phyloP scores from a whole-genome alignment of 2,329 filamentous ascomycete species.

The Coniochaeta hoffmannii region DNA sequence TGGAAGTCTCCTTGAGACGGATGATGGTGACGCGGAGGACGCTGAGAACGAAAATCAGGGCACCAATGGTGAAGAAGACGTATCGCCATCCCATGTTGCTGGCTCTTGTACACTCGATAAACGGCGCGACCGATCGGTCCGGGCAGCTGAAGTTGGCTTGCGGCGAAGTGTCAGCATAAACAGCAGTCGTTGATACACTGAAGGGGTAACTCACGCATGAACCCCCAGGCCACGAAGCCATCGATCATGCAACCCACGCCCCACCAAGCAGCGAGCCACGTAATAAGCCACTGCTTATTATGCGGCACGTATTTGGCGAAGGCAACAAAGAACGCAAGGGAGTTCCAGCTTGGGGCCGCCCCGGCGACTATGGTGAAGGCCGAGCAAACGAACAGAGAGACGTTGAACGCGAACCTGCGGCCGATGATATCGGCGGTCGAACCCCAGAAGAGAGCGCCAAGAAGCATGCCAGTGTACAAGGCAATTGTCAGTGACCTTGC shows the following conservation, averaged over 20 bases:
- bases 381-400: constrained; percentile 68
- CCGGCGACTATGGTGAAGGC: constrained; percentile 59
- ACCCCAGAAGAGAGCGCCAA: constrained; percentile 70
- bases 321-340: constrained; percentile 34
- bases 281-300: constrained; percentile 59
- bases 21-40: constrained; percentile 46
- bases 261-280: constrained; percentile 52
- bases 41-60: constrained; percentile 40
- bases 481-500: neutral
- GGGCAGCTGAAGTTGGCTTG: neutral
- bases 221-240: constrained; percentile 43
- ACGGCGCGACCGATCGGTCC: neutral
- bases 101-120: constrained; percentile 27
- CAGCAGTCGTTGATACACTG: no score
- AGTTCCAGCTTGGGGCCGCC: constrained; percentile 57
- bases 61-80: constrained; percentile 38
- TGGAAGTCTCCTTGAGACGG: constrained; percentile 50
- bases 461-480: constrained; percentile 52
- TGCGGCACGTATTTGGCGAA: constrained; percentile 38
- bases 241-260: constrained; percentile 37
- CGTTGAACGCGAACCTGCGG: constrained; percentile 68
- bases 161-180: neutral
- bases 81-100: constrained; percentile 46
- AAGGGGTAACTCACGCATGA: constrained; percentile 28
- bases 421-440: constrained; percentile 75